Conservation (phyloP, 2,329 filamentous ascomycete species). For the Hansfordia pulvinata region DNA sequence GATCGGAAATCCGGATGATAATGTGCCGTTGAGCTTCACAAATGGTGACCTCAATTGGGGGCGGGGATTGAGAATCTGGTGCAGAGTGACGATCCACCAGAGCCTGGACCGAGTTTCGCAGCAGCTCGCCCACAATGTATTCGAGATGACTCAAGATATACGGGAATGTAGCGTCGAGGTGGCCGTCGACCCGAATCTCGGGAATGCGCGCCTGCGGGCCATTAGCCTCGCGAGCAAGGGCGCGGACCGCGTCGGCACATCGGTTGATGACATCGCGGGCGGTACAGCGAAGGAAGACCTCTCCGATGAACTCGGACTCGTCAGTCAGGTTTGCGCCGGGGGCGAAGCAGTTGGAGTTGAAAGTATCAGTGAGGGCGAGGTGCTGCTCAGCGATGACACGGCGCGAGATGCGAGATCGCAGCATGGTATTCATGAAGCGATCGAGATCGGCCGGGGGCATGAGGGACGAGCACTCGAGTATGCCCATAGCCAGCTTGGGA, state of each 20-base stretch:
- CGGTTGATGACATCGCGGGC: slow-evolving; percentile 78
- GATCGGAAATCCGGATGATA: slow-evolving; percentile 91
- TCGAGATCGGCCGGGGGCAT: slow-evolving; percentile 76
- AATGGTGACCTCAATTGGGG: slow-evolving; percentile 85
- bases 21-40: slow-evolving; percentile 92
- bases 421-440: slow-evolving; percentile 85
- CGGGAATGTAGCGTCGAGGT: slow-evolving; percentile 81
- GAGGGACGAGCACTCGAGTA: slow-evolving; percentile 75
- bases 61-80: slow-evolving; percentile 42
- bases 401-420: slow-evolving; percentile 84
- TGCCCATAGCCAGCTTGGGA: slow-evolving; percentile 85
- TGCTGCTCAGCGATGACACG: slow-evolving; percentile 97
- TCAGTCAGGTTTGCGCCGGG: slow-evolving; percentile 59
- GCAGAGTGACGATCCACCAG: slow-evolving; percentile 64
- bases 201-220: slow-evolving; percentile 60
- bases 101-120: slow-evolving; percentile 90
- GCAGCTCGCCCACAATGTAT: slow-evolving; percentile 90
- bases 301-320: slow-evolving; percentile 80
- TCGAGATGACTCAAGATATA: slow-evolving; percentile 94
- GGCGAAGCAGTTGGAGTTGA: slow-evolving; percentile 81
- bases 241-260: slow-evolving; percentile 63
- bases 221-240: slow-evolving; percentile 63
- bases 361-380: slow-evolving; percentile 86
- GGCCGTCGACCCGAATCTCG: slow-evolving; percentile 70
- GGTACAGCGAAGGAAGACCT: slow-evolving; percentile 88